Conservation (phyloP, 2,329 filamentous ascomycete genomes). For the Colletotrichum spinosum region DNA sequence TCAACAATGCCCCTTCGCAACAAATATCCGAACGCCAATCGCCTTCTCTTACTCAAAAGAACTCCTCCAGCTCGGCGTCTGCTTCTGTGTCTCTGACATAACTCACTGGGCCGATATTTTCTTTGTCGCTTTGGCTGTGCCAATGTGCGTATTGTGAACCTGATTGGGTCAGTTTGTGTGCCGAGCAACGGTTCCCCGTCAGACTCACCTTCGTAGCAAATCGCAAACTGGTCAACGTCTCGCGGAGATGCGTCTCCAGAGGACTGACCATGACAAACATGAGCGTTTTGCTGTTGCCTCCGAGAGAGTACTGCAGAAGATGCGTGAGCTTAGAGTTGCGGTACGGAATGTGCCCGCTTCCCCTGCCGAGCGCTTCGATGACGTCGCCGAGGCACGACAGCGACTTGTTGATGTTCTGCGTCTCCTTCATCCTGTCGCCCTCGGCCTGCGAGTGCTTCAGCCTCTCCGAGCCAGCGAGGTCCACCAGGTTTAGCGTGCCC, state of each 20-base stretch:
- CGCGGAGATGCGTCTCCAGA: constrained; percentile 87
- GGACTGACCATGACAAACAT: constrained; percentile 99
- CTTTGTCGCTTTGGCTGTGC: constrained; percentile 82
- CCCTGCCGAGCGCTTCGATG: constrained; percentile 89
- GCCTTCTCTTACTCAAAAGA: constrained; percentile 27
- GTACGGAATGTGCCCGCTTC: constrained; percentile 89
- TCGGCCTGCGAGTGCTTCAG: constrained; percentile 88
- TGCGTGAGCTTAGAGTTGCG: constrained; percentile 97
- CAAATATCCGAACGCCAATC: constrained; percentile 31
- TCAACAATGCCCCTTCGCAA: constrained; percentile 32
- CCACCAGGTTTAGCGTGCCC: constrained; percentile 94
- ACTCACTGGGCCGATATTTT: constrained; percentile 51
- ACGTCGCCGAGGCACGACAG: constrained; percentile 93
- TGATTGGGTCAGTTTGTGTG: constrained; percentile 44
- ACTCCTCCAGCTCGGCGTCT: constrained; percentile 14
- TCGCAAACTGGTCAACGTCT: constrained; percentile 93
- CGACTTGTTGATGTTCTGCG: constrained; percentile 97
- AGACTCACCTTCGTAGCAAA: constrained; percentile 89
- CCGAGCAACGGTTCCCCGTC: too few species aligned
- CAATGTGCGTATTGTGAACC: constrained; percentile 92
- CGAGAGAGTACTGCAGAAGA: constrained; percentile 91
- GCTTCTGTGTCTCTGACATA: too few species aligned
- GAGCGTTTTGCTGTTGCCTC: constrained; percentile 95
- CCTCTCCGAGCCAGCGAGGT: constrained; percentile 92
- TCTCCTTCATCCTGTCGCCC: constrained; percentile 90